phyloP scores from a whole-genome alignment of 139 green algal genomes.

The Closterium sp. region DNA sequence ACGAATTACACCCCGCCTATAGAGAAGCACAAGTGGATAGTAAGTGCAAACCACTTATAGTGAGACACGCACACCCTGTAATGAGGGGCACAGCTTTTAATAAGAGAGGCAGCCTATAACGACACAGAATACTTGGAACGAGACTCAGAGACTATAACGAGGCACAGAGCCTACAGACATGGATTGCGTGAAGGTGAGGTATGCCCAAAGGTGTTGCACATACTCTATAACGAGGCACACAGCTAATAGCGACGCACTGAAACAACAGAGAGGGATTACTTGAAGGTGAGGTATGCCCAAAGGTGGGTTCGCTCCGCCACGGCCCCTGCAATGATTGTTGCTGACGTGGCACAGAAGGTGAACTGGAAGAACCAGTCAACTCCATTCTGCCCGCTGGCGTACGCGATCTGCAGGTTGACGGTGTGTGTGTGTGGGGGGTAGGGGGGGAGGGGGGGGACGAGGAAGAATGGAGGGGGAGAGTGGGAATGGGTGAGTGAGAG shows the following conservation, averaged over 20 bases:
- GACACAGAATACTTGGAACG: not conserved
- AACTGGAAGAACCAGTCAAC: constrained; percentile 55
- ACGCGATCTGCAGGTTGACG: not conserved
- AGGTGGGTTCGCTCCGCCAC: constrained; percentile 61
- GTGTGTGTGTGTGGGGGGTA: not conserved
- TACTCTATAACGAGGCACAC: not conserved
- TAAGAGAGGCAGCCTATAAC: not conserved
- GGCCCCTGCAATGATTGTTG: constrained; percentile 61
- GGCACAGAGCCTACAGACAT: too few species aligned
- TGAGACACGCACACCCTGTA: too few species aligned
- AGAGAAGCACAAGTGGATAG: too few species aligned
- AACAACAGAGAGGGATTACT: not conserved
- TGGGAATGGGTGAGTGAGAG: not conserved
- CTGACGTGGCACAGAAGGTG: constrained; percentile 56
- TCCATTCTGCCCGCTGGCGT: not conserved
- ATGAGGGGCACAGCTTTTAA: too few species aligned
- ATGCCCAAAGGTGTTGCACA: too few species aligned
- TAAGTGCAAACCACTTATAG: too few species aligned
- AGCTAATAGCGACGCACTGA: not conserved
- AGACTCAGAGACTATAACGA: not conserved
- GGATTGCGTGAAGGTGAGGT: too few species aligned
- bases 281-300: constrained; percentile 44
- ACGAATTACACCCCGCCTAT: too few species aligned
- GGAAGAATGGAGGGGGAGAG: not conserved
- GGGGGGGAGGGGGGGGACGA: not conserved